Percentiles rank a stretch among this genome's conserved stretches.
phyloP scores from a whole-genome alignment of 75 land plant genomes.

The Selaginella moellendorffii region DNA sequence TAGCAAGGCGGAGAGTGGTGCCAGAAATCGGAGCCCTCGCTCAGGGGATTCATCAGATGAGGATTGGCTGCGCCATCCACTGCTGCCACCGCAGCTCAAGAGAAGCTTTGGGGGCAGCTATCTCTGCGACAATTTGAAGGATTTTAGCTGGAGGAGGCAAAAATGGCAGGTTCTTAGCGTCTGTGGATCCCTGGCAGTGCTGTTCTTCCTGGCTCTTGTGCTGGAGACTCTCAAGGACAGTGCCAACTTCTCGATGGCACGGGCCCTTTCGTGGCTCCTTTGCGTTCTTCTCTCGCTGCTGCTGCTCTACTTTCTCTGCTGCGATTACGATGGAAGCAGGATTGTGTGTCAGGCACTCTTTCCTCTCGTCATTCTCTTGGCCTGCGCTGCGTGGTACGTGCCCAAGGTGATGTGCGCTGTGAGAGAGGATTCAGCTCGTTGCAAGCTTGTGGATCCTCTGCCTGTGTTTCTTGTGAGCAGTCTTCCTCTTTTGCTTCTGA shows the following conservation, averaged over 20 bases:
- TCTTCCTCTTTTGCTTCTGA: neutral
- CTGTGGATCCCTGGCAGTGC: neutral
- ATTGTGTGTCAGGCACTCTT: neutral
- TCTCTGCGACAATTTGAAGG: neutral
- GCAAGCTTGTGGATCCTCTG: neutral
- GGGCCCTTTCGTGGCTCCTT: neutral
- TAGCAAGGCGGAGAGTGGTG: too few relatives aligned
- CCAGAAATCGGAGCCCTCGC: too few relatives aligned
- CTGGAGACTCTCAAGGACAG: neutral
- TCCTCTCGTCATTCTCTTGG: neutral
- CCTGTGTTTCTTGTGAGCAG: neutral
- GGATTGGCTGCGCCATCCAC: too few relatives aligned
- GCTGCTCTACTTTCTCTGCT: neutral
- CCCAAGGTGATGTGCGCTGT: neutral
- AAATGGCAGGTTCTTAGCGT: neutral
- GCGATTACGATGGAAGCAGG: neutral
- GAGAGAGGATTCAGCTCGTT: neutral
- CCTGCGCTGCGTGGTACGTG: neutral
- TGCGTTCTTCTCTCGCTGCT: neutral
- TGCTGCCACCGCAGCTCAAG: too few relatives aligned
- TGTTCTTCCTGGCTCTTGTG: neutral
- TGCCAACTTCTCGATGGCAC: neutral
- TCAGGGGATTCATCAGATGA: too few relatives aligned
- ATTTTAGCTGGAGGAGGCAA: slow-evolving; percentile 1
- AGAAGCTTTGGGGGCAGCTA: too few relatives aligned